These are phyloP conservation scores for Colletotrichum sublineola DNA, from an alignment of 2,329 filamentous ascomycete genomes.

Conservation along the genomic window DNA sequence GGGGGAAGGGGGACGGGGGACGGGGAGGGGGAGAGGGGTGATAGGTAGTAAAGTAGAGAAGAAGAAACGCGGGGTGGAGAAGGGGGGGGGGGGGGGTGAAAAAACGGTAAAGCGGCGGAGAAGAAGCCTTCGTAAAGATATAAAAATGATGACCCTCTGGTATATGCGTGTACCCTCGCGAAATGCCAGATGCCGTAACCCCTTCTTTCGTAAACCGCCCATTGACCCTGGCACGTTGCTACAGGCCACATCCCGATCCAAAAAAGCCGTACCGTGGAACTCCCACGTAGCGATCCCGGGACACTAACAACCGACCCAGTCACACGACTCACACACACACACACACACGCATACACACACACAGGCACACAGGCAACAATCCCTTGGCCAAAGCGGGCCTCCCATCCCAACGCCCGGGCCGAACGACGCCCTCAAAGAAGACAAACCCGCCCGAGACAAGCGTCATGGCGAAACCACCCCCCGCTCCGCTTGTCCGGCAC, in stretches of 20 bases:
- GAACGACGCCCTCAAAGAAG: not conserved
- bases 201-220: constrained; percentile 21
- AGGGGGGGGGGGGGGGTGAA: rapidly evolving
- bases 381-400: not conserved
- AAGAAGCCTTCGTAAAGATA: not conserved
- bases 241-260: not conserved
- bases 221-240: not conserved
- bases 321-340: too few relatives aligned
- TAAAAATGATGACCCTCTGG: not conserved
- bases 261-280: not conserved
- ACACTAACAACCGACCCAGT: not conserved
- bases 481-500: constrained; percentile 4
- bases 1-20: not conserved
- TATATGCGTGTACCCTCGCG: constrained; percentile 19
- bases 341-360: not conserved
- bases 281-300: not conserved
- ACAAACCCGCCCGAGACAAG: not conserved
- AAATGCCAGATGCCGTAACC: constrained; percentile 2
- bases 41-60: not conserved
- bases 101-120: not conserved
- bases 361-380: not conserved
- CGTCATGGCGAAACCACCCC: not conserved
- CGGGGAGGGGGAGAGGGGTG: not conserved
- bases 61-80: too few relatives aligned
- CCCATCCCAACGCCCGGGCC: not conserved